These are phyloP conservation scores for Phytophthora aleatoria DNA, from an alignment of 352 stramenopile species.

Conservation along the genomic window DNA sequence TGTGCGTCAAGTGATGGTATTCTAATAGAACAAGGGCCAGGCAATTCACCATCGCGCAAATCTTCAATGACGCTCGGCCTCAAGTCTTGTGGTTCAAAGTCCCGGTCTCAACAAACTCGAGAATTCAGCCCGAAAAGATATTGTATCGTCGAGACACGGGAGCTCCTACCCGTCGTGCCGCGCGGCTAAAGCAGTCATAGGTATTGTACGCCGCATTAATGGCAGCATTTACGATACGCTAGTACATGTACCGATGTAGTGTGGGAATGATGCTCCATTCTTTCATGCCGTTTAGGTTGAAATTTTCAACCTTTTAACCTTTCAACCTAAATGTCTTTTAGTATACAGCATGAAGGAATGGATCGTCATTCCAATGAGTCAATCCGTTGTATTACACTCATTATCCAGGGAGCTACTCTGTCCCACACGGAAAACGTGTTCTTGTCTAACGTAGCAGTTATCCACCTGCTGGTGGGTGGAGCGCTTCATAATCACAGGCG, in stretches of 20 bases:
- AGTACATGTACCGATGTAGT: too few relatives aligned
- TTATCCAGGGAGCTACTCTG: too few relatives aligned
- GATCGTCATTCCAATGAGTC: background rate
- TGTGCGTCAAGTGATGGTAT: background rate
- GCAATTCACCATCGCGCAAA: constrained; percentile 26
- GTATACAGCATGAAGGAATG: too few relatives aligned
- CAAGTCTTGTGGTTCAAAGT: constrained; percentile 9
- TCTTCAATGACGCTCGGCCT: constrained; percentile 13
- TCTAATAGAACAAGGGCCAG: constrained; percentile 6
- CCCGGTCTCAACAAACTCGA: background rate
- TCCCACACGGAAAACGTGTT: background rate
- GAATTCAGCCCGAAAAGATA: constrained; percentile 1
- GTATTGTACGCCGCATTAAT: too few relatives aligned
- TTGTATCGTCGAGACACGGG: too few relatives aligned
- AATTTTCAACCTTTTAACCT: background rate
- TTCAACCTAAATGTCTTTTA: too few relatives aligned
- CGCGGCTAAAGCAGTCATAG: too few relatives aligned
- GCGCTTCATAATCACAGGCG: constrained; percentile 21
- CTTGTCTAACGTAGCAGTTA: constrained; percentile 1
- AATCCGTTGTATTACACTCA: background rate
- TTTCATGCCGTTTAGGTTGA: background rate
- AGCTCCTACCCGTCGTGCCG: too few relatives aligned
- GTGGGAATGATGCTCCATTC: background rate
- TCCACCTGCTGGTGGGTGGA: background rate
- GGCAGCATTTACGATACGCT: too few relatives aligned